These are phyloP conservation scores for Penicillium longicatenatum DNA, from an alignment of 495 filamentous ascomycete species.

Conservation along the genomic window DNA sequence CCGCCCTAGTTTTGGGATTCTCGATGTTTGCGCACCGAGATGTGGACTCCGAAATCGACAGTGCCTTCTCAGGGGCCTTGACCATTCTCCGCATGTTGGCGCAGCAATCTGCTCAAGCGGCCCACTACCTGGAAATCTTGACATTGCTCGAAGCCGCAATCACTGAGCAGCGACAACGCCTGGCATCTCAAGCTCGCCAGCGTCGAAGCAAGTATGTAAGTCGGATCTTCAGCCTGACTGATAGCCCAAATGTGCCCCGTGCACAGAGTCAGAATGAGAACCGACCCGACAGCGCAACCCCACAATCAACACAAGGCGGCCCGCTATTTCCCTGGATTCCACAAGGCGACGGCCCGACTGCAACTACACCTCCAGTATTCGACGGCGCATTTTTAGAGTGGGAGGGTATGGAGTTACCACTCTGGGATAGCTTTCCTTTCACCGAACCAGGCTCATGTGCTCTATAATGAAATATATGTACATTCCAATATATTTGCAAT, in stretches of 20 bases:
- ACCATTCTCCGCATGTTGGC: slow-evolving; percentile 36
- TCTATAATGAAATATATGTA: slow-evolving; percentile 3
- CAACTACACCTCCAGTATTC: slow-evolving; percentile 20
- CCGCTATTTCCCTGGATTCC: slow-evolving; percentile 23
- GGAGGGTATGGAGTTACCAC: slow-evolving; percentile 37
- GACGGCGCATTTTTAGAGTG: slow-evolving; percentile 28
- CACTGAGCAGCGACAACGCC: slow-evolving; percentile 34
- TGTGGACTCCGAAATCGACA: slow-evolving; percentile 31
- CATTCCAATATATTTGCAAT: not conserved
- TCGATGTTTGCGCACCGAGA: slow-evolving; percentile 44
- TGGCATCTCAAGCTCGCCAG: slow-evolving; percentile 31
- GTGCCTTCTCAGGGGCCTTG: slow-evolving; percentile 35
- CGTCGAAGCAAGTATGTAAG: slow-evolving; percentile 39
- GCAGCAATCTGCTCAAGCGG: slow-evolving; percentile 42
- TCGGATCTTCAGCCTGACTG: slow-evolving; percentile 39
- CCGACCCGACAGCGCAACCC: slow-evolving; percentile 10
- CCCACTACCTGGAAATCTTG: slow-evolving; percentile 41
- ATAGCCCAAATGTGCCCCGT: slow-evolving; percentile 15
- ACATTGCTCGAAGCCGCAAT: slow-evolving; percentile 35
- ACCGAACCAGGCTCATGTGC: slow-evolving; percentile 30
- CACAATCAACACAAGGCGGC: slow-evolving; percentile 11
- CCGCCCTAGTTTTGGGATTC: slow-evolving; percentile 44
- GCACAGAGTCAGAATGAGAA: slow-evolving; percentile 6
- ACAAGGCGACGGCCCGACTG: slow-evolving; percentile 16
- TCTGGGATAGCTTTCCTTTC: slow-evolving; percentile 43